Percentiles rank a stretch among this genome's conserved stretches.
Conservation (phyloP, 1,284 basidiomycete genomes). For the Fomitopsis palustris region DNA sequence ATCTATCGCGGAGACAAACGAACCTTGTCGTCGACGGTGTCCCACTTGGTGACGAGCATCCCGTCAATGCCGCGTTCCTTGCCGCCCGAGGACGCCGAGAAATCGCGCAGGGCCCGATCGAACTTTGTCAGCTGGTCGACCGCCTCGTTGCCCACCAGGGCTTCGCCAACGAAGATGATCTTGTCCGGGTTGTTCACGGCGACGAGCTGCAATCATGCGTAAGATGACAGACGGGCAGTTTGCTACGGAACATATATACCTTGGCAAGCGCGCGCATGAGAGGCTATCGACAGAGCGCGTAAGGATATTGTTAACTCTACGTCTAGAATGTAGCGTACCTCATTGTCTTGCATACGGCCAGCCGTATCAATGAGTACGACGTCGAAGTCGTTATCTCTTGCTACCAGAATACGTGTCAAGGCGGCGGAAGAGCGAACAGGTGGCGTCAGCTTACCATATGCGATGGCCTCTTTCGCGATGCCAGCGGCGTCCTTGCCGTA, state of each 20-base stretch:
- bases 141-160: slow-evolving; percentile 94
- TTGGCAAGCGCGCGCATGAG: slow-evolving; percentile 98
- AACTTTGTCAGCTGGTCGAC: slow-evolving; percentile 95
- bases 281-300: slow-evolving; percentile 45
- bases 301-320: background rate
- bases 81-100: slow-evolving; percentile 66
- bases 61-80: slow-evolving; percentile 91
- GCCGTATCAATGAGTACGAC: slow-evolving; percentile 96
- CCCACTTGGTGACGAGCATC: slow-evolving; percentile 96
- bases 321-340: slow-evolving; percentile 47
- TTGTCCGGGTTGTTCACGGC: slow-evolving; percentile 92
- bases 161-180: slow-evolving; percentile 95
- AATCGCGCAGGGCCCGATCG: slow-evolving; percentile 87
- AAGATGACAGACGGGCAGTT: background rate
- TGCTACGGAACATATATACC: slow-evolving; percentile 34
- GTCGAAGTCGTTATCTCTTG: slow-evolving; percentile 84
- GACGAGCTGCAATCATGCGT: slow-evolving; percentile 60
- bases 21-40: slow-evolving; percentile 93
- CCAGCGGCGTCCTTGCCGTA: slow-evolving; percentile 99
- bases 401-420: slow-evolving; percentile 35
- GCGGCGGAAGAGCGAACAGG: background rate
- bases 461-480: slow-evolving; percentile 93
- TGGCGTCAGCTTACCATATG: slow-evolving; percentile 58
- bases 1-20: slow-evolving; percentile 8
- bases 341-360: slow-evolving; percentile 98